phyloP scores from a whole-genome alignment of 345 rosid genomes.

The Salix caprea region DNA sequence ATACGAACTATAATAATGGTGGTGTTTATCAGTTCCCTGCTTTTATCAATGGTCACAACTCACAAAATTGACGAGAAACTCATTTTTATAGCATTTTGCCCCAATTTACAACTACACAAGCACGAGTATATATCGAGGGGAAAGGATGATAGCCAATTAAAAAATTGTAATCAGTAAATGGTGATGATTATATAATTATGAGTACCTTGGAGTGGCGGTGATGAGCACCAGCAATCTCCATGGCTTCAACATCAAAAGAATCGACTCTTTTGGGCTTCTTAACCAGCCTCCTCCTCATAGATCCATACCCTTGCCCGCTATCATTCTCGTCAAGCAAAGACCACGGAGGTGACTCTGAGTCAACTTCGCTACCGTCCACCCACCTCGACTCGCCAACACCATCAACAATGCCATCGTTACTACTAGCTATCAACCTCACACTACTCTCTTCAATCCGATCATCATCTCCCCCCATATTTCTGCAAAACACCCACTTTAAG shows the following conservation, averaged over 20 bases:
- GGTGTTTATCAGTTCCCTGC: not conserved
- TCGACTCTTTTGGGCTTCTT: conserved; percentile 70
- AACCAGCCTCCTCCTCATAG: conserved; percentile 66
- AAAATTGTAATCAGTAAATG: not conserved
- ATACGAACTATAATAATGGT: not conserved
- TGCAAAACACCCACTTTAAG: conserved; percentile 18
- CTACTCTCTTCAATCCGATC: conserved; percentile 76
- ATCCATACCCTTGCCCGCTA: conserved; percentile 41
- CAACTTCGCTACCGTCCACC: conserved; percentile 92
- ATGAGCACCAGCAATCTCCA: conserved; percentile 75
- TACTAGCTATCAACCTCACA: conserved; percentile 30
- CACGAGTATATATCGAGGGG: not conserved
- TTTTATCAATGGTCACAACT: not conserved
- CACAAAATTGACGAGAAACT: not conserved
- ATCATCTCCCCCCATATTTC: conserved; percentile 46
- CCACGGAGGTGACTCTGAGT: conserved; percentile 54
- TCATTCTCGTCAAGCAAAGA: conserved; percentile 38
- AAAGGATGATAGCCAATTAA: not conserved
- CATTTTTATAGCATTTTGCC: not conserved
- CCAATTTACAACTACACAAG: not conserved
- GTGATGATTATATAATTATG: not conserved
- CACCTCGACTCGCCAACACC: conserved; percentile 56
- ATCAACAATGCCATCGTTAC: conserved; percentile 36
- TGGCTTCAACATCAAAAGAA: conserved; percentile 93
- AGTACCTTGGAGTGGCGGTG: conserved; percentile 54